Percentiles rank a stretch among this genome's conserved stretches.
Evolutionary conservation across 441 rosid genomes (phyloP).

Genomic region (Gossypium lobatum): DNA sequence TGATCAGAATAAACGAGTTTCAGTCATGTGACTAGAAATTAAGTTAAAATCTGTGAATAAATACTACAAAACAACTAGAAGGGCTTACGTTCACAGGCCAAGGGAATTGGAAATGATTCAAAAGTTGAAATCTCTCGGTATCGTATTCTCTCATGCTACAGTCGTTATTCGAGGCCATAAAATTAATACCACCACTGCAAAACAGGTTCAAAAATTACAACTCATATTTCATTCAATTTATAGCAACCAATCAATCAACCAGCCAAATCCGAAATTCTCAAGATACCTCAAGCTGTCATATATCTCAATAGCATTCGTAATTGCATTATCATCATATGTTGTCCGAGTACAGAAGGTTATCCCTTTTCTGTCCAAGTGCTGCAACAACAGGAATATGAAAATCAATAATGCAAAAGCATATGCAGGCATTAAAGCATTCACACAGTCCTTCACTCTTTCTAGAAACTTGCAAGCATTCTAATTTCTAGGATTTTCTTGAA

Average conservation of each 20-base stretch:
- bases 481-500: no score
- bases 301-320: slow-evolving; percentile 60
- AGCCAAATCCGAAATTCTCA: not conserved
- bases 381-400: slow-evolving; percentile 5
- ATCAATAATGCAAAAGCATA: not conserved
- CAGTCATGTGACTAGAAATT: not conserved
- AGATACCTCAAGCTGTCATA: slow-evolving; percentile 32
- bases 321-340: slow-evolving; percentile 51
- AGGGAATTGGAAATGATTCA: slow-evolving; percentile 31
- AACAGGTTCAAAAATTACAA: not conserved
- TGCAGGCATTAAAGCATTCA: no score
- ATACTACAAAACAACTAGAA: not conserved
- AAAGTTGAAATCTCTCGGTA: slow-evolving; percentile 30
- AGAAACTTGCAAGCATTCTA: no score
- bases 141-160: slow-evolving; percentile 46
- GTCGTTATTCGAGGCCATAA: slow-evolving; percentile 54
- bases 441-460: no score
- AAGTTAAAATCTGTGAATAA: not conserved
- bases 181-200: slow-evolving; percentile 49
- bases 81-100: slow-evolving; percentile 73
- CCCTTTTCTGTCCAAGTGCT: slow-evolving; percentile 43
- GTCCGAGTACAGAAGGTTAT: slow-evolving; percentile 54
- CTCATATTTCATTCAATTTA: not conserved
- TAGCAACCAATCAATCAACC: no score
- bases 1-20: slow-evolving; percentile 16